Base-by-base conservation (phyloP, 306 rosid species). In the Sophora flavescens region DNA sequence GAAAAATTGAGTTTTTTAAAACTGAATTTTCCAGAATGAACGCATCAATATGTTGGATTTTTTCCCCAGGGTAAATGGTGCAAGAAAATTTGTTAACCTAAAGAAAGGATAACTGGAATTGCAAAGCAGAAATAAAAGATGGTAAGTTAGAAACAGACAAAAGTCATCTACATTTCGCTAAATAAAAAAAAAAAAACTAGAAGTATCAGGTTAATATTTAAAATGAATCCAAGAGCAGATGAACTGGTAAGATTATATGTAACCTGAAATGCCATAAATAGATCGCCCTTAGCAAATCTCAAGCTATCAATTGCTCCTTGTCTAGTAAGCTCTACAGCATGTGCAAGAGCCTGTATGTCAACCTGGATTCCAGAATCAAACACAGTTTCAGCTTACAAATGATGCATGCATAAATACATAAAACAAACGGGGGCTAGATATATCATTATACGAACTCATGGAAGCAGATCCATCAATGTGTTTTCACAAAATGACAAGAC, bases 241-340 rank as follows among this genome's bases (percentile, higher is more conserved):
- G 30, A 53, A 59, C 42, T 36, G 42, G 30, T 26, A 42, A n/a
- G 33, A 68, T 56, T 35, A 60, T 75, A 42, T 65, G 63, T 70
- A 84, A 92, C 99, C 99, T 96, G 97, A 87, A 96, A 96, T 58
- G 99, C 99, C 88, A 86, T 90, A 79, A 91, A 83, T 47, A 92
- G 83, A 81, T 96, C 97, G 72, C 99, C 99, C 95, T 91, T 92
- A 0, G 98, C 86, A 52, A 89, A 92, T 88, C 96, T 91, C 90
- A 96, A 86, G 87, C 99, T 96, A 82, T 96, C 99, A 66, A 96
- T 88, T 28, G 99, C 98, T 84, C 97, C 99, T 78, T 96, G 98
- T 81, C 99, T 89, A 26, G 93, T 92, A 76, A 96, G 98, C 85
- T 92, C 98, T 60, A 96, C 99, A 77, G 99, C 99, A 81, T 96